phyloP scores from a whole-genome alignment of 2,329 filamentous ascomycete species.

The Beauveria australis region DNA sequence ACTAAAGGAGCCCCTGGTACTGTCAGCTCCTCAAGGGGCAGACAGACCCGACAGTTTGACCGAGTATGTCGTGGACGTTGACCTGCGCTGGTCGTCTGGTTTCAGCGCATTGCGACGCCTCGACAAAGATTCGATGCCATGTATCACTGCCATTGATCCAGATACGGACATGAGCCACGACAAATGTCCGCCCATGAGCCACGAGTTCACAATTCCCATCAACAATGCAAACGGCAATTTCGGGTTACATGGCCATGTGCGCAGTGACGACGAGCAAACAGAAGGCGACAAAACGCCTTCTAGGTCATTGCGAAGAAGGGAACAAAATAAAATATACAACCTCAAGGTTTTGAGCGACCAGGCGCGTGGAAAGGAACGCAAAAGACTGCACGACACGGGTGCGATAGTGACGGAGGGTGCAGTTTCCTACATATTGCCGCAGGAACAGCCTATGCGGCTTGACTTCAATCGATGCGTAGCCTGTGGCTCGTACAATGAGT shows the following conservation, averaged over 20 bases:
- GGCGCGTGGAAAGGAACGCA: slow-evolving; percentile 44
- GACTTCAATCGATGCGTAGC: slow-evolving; percentile 43
- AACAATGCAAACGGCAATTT: slow-evolving; percentile 12
- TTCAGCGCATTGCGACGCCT: slow-evolving; percentile 26
- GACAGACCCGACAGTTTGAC: slow-evolving; percentile 25
- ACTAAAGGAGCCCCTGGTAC: slow-evolving; percentile 27
- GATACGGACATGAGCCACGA: slow-evolving; percentile 21
- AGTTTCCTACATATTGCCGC: slow-evolving; percentile 38
- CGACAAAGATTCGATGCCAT: slow-evolving; percentile 35
- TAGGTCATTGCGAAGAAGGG: slow-evolving; percentile 40
- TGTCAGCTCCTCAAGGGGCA: slow-evolving; percentile 20
- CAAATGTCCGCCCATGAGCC: slow-evolving; percentile 16
- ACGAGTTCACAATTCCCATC: slow-evolving; percentile 10
- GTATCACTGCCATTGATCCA: slow-evolving; percentile 34
- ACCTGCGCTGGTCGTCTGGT: slow-evolving; percentile 38
- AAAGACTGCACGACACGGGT: slow-evolving; percentile 25
- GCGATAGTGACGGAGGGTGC: slow-evolving; percentile 28
- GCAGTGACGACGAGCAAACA: slow-evolving; percentile 36
- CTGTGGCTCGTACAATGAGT: slow-evolving; percentile 40
- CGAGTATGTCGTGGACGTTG: slow-evolving; percentile 40
- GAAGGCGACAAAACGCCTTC: slow-evolving; percentile 44
- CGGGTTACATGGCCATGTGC: slow-evolving; percentile 18
- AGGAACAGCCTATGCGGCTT: slow-evolving; percentile 36
- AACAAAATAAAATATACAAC: slow-evolving; percentile 47
- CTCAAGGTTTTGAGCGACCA: slow-evolving; percentile 51